Evolutionary conservation across 768 basidiomycete species (phyloP).

Genomic region (Rhodosporidiobolus sp.): DNA sequence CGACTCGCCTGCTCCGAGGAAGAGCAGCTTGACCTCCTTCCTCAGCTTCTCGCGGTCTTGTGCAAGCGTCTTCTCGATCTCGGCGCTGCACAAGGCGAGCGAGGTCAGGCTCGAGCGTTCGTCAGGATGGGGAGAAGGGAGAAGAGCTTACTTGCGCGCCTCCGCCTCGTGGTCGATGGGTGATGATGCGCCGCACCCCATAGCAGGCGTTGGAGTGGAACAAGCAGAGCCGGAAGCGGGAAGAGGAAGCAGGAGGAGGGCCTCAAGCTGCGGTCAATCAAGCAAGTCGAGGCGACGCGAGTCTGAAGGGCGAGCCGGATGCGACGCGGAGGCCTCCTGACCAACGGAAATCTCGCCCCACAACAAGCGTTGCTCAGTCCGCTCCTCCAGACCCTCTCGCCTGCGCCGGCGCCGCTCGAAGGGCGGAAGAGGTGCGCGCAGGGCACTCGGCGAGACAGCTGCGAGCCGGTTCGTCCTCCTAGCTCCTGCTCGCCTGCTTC

Average conservation of each 20-base stretch:
- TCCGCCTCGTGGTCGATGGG: constrained; percentile 23
- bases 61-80: constrained; percentile 18
- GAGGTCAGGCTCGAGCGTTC: no score
- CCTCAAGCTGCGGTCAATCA: background rate
- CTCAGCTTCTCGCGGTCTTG: constrained; percentile 13
- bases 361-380: no score
- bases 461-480: no score
- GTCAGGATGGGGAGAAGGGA: no score
- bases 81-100: background rate
- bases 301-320: no score
- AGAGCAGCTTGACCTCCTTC: constrained; percentile 33
- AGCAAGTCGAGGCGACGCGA: no score
- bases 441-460: no score
- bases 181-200: constrained; percentile 23
- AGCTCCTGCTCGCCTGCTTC: no score
- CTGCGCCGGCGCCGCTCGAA: background rate
- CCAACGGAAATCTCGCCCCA: no score
- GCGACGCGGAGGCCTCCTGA: no score
- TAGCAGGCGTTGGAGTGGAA: background rate
- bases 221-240: no score
- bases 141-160: constrained; percentile 8
- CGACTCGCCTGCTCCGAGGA: constrained; percentile 95
- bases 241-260: background rate
- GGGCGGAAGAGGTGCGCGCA: background rate
- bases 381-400: background rate